Base-by-base conservation (phyloP, 306 rosid species). In the Prunus campanulata region DNA sequence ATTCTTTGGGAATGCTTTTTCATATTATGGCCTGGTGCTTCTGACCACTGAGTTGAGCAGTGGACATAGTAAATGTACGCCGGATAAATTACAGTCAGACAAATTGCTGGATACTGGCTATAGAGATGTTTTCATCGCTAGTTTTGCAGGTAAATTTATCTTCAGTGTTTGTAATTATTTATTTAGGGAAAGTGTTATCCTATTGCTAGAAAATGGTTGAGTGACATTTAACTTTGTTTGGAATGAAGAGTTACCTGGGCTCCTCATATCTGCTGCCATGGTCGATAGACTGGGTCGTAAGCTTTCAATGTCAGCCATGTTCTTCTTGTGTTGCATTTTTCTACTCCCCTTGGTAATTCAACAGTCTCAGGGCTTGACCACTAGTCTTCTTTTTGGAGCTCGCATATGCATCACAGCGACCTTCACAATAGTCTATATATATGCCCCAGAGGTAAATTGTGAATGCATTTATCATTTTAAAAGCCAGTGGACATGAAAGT, bases 11-110 rank as follows among this genome's bases (percentile, higher is more conserved):
- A 95, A 90, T 74, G 97, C 97, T 9, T 95, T 95, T 84, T 90
- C 97, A 61, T 95, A 95, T 81, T 95, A 95, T 64, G 99, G 99
- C 83, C 97, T 95, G 46, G 97, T 95, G 85, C 87, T 95, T 88
- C 80, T 95, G 88, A 95, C 99, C 76, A 78, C 99, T 74, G 93
- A 90, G 84, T 83, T 91, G 86, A 92, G 79, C 73, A 83, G 65
- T 13, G 83, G 91, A 60, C 81, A 70, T 48, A 82, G 87, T 82
- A 85, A 81, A 88, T 95, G 97, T 73, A 39, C 22, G 47, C 78
- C 87, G 48, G 71, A 76, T 59, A 24, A 79, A 47, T 61, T 80
- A 82, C 86, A 78, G 80, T 77, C 86, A 54, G 86, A 84, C 29
- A 76, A 82, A 70, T 78, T 82, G 39, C 86, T 72, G 80, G 91